phyloP scores from a whole-genome alignment of 129 eudicot genomes.

The Pittosporum tobira region DNA sequence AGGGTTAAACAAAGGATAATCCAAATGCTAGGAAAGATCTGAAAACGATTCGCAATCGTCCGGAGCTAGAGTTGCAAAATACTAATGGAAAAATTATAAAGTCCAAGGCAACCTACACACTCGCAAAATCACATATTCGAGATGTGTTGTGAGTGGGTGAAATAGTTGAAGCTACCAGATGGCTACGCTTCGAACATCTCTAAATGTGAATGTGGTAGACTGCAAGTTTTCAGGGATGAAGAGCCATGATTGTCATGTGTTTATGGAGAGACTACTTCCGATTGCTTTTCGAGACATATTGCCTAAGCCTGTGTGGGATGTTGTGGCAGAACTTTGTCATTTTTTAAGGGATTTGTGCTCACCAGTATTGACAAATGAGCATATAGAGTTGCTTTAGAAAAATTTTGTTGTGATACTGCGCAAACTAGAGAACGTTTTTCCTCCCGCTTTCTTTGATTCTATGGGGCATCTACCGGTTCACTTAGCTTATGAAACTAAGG shows the following conservation, averaged over 20 bases:
- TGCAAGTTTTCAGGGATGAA: background rate
- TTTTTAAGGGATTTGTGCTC: conserved; percentile 8
- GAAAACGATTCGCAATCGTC: background rate
- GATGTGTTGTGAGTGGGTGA: conserved; percentile 9
- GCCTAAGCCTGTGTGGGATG: conserved; percentile 4
- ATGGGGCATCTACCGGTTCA: too few relatives aligned
- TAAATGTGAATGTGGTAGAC: background rate
- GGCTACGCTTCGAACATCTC: conserved; percentile 7
- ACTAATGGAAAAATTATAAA: background rate
- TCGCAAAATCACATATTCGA: background rate
- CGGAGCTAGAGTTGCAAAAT: background rate
- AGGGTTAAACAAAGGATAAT: conserved; percentile 19
- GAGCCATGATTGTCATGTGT: conserved; percentile 27
- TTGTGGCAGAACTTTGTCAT: background rate
- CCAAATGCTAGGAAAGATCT: conserved; percentile 9
- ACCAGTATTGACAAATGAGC: background rate
- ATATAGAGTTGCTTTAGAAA: background rate
- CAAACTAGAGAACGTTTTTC: conserved; percentile 21
- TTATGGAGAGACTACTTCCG: conserved; percentile 5
- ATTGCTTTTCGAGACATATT: background rate
- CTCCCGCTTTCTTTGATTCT: conserved; percentile 12
- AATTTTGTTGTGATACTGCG: background rate
- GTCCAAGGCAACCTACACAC: conserved; percentile 5
- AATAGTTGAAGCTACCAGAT: conserved; percentile 6
- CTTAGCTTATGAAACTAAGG: too few relatives aligned